phyloP scores from a whole-genome alignment of 73 alveolate genomes.

The Breviolum minutum region DNA sequence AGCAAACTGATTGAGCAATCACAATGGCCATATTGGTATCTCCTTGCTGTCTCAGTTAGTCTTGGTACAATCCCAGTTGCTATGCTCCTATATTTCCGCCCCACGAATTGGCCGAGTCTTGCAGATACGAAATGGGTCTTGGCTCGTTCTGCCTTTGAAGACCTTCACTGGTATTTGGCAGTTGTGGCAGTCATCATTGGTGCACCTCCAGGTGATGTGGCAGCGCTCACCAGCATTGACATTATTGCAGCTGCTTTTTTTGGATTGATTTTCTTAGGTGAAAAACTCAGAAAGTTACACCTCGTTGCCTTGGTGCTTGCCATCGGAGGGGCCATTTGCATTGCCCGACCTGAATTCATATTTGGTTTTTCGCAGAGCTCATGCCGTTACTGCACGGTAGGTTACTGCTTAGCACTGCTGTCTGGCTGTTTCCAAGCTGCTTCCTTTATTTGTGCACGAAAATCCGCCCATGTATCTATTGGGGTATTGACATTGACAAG shows the following conservation, averaged over 20 bases:
- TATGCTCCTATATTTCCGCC: background rate
- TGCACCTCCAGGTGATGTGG: constrained; percentile 46
- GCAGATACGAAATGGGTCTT: constrained; percentile 38
- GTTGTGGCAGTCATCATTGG: constrained; percentile 17
- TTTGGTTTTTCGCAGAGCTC: background rate
- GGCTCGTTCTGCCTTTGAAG: constrained; percentile 15
- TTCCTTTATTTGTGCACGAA: constrained; percentile 43
- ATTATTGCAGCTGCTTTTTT: constrained; percentile 37
- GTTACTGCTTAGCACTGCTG: constrained; percentile 7
- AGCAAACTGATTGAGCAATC: constrained; percentile 19
- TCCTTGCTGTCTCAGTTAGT: background rate
- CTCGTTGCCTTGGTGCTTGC: constrained; percentile 10
- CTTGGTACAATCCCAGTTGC: background rate
- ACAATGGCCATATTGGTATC: constrained; percentile 37
- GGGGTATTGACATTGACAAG: background rate
- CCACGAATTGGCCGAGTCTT: background rate
- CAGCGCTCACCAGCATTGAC: constrained; percentile 44
- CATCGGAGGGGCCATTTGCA: constrained; percentile 24
- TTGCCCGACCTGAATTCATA: constrained; percentile 12
- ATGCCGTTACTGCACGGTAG: background rate
- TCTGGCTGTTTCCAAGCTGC: constrained; percentile 57
- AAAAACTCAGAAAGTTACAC: background rate
- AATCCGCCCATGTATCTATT: constrained; percentile 34
- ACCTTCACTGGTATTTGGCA: constrained; percentile 22
- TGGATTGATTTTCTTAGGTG: constrained; percentile 39